phyloP scores from a whole-genome alignment of 495 filamentous ascomycete genomes.

The Letharia lupina region DNA sequence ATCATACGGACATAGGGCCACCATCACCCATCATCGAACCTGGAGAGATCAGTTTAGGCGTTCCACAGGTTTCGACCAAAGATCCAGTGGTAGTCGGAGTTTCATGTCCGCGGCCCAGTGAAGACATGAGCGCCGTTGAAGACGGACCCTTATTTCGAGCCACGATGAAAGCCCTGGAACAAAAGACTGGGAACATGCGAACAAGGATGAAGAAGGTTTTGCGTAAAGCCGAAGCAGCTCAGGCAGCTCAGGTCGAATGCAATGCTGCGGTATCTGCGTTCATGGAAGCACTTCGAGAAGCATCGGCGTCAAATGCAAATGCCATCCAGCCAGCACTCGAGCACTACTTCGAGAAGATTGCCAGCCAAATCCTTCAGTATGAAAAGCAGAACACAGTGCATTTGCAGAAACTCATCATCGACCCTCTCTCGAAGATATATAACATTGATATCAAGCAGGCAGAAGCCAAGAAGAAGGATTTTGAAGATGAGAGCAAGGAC shows the following conservation, averaged over 20 bases:
- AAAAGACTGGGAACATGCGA: constrained; percentile 93
- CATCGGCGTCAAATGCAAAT: constrained; percentile 83
- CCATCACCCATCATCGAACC: constrained; percentile 53
- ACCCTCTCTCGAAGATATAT: constrained; percentile 86
- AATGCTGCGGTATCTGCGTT: constrained; percentile 79
- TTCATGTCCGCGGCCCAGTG: constrained; percentile 72
- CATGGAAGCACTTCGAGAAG: constrained; percentile 80
- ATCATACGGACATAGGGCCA: constrained; percentile 52
- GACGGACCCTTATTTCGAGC: constrained; percentile 95
- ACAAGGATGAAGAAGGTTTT: constrained; percentile 91
- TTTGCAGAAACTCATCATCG: constrained; percentile 86
- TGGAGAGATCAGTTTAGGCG: constrained; percentile 38
- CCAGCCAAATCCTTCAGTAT: constrained; percentile 78
- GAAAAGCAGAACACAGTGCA: constrained; percentile 77
- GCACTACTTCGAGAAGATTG: constrained; percentile 97
- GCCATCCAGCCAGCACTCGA: constrained; percentile 93
- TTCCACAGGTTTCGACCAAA: constrained; percentile 36
- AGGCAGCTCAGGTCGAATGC: constrained; percentile 67
- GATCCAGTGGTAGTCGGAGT: constrained; percentile 78
- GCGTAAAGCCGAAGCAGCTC: constrained; percentile 79
- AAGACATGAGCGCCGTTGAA: constrained; percentile 78
- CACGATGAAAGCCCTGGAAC: constrained; percentile 92
- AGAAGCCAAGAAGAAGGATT: constrained; percentile 93
- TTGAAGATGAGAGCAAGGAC: constrained; percentile 95
- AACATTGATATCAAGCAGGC: constrained; percentile 96